These are phyloP conservation scores for Amyloporia xantha DNA, from an alignment of 768 basidiomycete species.

Conservation along the genomic window DNA sequence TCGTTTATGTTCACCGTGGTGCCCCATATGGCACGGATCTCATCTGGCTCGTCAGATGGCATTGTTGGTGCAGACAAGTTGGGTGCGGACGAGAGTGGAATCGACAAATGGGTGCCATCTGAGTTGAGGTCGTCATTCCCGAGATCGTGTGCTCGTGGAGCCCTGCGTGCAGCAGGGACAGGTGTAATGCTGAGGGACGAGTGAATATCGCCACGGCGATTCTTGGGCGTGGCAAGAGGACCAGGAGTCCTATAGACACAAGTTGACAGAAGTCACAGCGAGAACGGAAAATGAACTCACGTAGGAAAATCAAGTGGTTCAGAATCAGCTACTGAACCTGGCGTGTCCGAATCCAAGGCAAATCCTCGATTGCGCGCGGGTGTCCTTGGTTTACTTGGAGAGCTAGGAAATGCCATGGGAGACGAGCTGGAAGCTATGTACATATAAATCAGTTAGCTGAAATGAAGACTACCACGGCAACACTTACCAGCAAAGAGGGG, in stretches of 20 bases:
- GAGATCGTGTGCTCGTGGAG: constrained; percentile 29
- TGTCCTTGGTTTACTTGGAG: constrained; percentile 38
- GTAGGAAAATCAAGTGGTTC: constrained; percentile 69
- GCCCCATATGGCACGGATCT: constrained; percentile 94
- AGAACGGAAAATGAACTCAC: constrained; percentile 38
- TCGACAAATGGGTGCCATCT: constrained; percentile 50
- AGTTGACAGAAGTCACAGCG: no score
- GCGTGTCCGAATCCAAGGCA: constrained; percentile 14
- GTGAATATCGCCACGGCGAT: constrained; percentile 86
- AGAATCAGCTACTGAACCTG: constrained; percentile 30
- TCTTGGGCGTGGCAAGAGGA: constrained; percentile 53
- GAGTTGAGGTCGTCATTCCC: constrained; percentile 44
- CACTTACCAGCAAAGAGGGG: constrained; percentile 23
- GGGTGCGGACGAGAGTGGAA: constrained; percentile 50
- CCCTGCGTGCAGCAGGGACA: constrained; percentile 33
- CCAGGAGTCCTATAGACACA: constrained; percentile 45
- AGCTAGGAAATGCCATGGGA: constrained; percentile 58
- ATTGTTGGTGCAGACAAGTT: constrained; percentile 54
- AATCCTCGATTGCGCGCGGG: constrained; percentile 8
- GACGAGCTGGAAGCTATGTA: constrained; percentile 42
- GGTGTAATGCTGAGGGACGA: constrained; percentile 65
- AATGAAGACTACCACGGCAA: not conserved
- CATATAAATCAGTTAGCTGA: not conserved
- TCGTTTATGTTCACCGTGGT: constrained; percentile 90
- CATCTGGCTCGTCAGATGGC: constrained; percentile 69